Evolutionary conservation across 2,329 filamentous ascomycete genomes (phyloP), one percentile per base, ranked within the genome.

Genomic region (Triangularia verruculosa): DNA sequence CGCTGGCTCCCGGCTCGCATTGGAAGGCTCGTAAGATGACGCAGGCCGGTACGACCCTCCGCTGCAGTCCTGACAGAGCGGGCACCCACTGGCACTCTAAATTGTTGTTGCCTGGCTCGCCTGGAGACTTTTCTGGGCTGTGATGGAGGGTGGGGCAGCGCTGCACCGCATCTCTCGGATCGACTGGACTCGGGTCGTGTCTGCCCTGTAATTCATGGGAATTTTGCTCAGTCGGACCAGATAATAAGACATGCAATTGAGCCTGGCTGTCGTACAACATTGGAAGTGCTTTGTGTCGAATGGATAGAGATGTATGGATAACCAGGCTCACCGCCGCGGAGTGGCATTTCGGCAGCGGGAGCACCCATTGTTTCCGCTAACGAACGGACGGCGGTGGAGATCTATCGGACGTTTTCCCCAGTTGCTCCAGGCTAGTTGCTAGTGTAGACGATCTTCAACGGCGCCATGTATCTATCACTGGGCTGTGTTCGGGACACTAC

Each of bases 61-160:
- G 39, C 39, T 47, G 39, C 39, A 47, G 39, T 47, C 39, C 39
- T 22, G 28, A 51, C 32, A 25, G 27, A 53, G 24, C 27, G 53
- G 22, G 43, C 52, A 25, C 53, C 24, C 25, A 5, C n/a, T n/a
- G n/a, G n/a, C n/a, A n/a, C n/a, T n/a, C n/a, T n/a, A n/a, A 53
- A 61, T 62, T 55, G 43, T 67, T 47, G 62, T 59, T 64, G 62
- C 65, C 62, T 67, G 60, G 39, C 39, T 47, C 39, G 39, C 39
- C 39, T 47, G 39, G 39, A 47, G 62, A 54, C 55, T n/a, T 20
- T 25, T 43, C 59, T 56, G 59, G 59, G 59, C 59, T 61, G 59
- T 61, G 52, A 61, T 51, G 52, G 59, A 22, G 51, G 52, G 52
- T 56, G 52, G 52, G 52, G 59, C 59, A 47, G 13, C 51, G 27